Percentiles rank a stretch among this genome's conserved stretches.
Conservation (phyloP, 2,329 filamentous ascomycete genomes). For the Juglanconis oblonga region DNA sequence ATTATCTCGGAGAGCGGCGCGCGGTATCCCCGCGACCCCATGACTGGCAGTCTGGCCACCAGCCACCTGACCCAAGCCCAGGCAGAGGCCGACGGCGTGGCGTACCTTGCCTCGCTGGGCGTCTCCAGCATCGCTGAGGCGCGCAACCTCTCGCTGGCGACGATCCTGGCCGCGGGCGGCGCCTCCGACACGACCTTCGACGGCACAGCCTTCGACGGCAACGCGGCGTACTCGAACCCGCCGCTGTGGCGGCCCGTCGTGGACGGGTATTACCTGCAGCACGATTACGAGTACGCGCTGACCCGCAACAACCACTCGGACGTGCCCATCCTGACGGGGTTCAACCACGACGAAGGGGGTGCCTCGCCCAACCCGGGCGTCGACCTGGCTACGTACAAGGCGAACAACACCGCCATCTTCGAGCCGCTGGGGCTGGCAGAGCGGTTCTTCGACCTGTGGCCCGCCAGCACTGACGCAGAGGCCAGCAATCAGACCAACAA, state of each 20-base stretch:
- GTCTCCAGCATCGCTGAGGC: conserved; percentile 22
- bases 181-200: neutral
- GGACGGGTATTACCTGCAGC: neutral
- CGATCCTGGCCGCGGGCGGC: neutral
- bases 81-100: conserved; percentile 18
- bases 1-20: conserved; percentile 32
- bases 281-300: neutral
- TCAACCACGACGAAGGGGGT: conserved; percentile 8
- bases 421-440: conserved; percentile 13
- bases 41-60: conserved; percentile 25
- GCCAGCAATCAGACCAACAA: conserved; percentile 23
- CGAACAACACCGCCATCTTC: conserved; percentile 22
- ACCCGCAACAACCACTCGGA: neutral
- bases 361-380: conserved; percentile 12
- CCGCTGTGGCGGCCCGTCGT: neutral
- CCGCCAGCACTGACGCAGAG: conserved; percentile 21
- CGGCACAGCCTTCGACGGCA: neutral
- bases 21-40: conserved; percentile 27
- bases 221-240: neutral
- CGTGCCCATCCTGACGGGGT: conserved; percentile 8
- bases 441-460: conserved; percentile 25
- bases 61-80: conserved; percentile 22
- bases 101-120: conserved; percentile 19
- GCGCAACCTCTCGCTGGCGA: conserved; percentile 17
- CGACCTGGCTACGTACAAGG: conserved; percentile 19